Base-by-base conservation (phyloP, 306 rosid genomes). In the Quercus berberidifolia region DNA sequence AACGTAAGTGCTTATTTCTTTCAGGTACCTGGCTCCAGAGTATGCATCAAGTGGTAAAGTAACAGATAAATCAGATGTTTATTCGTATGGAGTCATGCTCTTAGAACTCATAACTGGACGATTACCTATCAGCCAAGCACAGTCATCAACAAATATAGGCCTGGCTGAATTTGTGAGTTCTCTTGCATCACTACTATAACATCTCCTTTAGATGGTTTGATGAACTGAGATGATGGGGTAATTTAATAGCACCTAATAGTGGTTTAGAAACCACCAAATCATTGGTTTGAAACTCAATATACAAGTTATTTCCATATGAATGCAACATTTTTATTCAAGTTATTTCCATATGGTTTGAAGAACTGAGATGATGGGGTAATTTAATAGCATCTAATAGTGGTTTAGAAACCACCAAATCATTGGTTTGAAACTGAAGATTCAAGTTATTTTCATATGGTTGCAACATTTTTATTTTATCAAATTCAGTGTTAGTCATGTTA, bases 21-120 rank as follows among this genome's bases (percentile, higher is more conserved):
- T 30, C 83, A 95, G 99, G 76, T 95, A 95, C 87, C 87, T 95
- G 70, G 99, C 99, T 85, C 99, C 99, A 33, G 99, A 95, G 83
- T 95, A 95, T 78, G 99, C 98, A 58, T 73, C 98, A 30, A 95
- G 97, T 78, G 99, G 99, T 71, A 93, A 95, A 82, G 94, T 95
- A 69, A 84, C 99, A 0, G 97, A 95, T 51, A 95, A 95, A 83
- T 95, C 99, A 31, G 99, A 95, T 75, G 99, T 95, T 73, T 95
- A 86, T 90, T 95, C 99, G 71, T 93, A 79, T 13, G 99, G 99
- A 51, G 88, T 95, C 83, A 90, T 95, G 99, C 96, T 95, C 57
- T 83, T 95, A 74, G 99, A 95, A 92, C 82, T 95, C 76, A 83
- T 93, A 38, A 93, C 98, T 57, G 98, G 97, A 31, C 89, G 89